Evolutionary conservation across 495 filamentous ascomycete species (phyloP).

Genomic region (Talaromyces adpressus): DNA sequence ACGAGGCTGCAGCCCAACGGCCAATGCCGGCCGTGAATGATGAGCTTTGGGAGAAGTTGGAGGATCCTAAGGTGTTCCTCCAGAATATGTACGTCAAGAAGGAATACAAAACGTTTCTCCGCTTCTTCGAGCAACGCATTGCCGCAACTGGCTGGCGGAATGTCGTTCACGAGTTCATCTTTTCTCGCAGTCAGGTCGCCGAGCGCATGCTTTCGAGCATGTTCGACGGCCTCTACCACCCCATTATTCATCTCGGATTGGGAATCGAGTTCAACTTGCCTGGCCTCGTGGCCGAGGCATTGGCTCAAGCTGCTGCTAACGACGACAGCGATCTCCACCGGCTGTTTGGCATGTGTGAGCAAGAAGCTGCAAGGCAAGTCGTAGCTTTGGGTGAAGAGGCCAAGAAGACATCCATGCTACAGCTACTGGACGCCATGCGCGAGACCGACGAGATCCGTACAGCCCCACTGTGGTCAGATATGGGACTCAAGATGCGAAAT

Average conservation of each 20-base stretch:
- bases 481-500: too few species aligned
- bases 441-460: too few species aligned
- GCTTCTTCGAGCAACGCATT: conserved; percentile 28
- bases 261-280: conserved; percentile 34
- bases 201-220: conserved; percentile 19
- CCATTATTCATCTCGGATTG: conserved; percentile 33
- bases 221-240: conserved; percentile 22
- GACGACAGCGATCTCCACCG: conserved; percentile 10
- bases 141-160: conserved; percentile 20
- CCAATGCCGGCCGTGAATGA: too few species aligned
- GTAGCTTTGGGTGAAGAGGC: too few species aligned
- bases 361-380: too few species aligned
- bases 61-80: too few species aligned
- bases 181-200: conserved; percentile 16
- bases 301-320: conserved; percentile 30
- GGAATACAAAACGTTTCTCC: conserved; percentile 26
- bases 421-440: too few species aligned
- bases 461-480: too few species aligned
- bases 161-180: conserved; percentile 23
- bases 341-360: conserved; percentile 15
- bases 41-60: too few species aligned
- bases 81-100: too few species aligned
- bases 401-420: too few species aligned
- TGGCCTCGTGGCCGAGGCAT: conserved; percentile 25
- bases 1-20: too few species aligned